Base-by-base conservation (phyloP, 2,329 filamentous ascomycete genomes). In the Gaeumannomyces sp. region DNA sequence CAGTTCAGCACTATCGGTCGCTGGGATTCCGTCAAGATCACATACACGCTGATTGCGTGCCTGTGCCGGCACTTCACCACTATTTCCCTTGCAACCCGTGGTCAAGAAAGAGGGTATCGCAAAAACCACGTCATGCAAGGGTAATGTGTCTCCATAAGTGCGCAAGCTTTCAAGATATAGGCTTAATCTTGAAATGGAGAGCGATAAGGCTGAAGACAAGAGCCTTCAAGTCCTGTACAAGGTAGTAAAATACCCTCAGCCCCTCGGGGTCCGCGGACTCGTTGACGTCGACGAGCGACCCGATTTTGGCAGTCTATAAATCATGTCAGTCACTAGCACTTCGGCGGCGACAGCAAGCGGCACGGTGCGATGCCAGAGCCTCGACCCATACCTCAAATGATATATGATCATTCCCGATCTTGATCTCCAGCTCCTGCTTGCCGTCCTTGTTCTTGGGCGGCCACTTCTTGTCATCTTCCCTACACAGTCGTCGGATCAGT, bases 381-480 rank as follows among this genome's bases (percentile, higher is more conserved):
- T 38, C 16, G 59, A 6, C 1, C 65, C 82, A 67, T 77, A 93
- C 93, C 89, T 99, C 95, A 70, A 99, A 99, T 1, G 93, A 96
- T 71, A 99, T 98, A 76, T 98, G 94, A 69, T 99, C 95, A 72
- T 90, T 95, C 58, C 94, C 95, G 65, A 99, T 76, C 61, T 93
- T 86, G 66, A 99, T 97, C 77, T 99, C 95, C 61, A 99, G 83
- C 79, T 99, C 95, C 76, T 99, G 95, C 68, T 94, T 87, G 50
- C 95, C 95, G 72, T 99, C 95, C 80, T 98, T 98, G 81, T 99
- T 99, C 85, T 98, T 99, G 77, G 96, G 92, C 0, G 95, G 95
- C 95, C 95, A 99, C 76, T 97, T 97, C 31, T 89, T 91, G 76
- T 99, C 95, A 74, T 99, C 95, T 87, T 99, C 95, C 81, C 92